Conservation (phyloP, 78 protist genomes). For the Monosiga brevicollis region DNA sequence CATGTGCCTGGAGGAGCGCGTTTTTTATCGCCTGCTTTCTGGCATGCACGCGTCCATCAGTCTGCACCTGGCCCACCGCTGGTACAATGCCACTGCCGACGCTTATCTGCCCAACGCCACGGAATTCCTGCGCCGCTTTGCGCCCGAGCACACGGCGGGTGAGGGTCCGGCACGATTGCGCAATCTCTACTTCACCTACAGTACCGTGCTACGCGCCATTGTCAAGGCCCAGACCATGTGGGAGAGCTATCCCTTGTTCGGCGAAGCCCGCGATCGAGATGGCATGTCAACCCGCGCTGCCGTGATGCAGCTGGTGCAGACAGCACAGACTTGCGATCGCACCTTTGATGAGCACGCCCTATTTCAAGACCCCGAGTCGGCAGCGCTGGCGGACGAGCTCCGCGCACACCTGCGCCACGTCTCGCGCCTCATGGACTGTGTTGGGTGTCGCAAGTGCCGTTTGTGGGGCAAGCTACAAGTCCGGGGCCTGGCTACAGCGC, state of each 20-base stretch:
- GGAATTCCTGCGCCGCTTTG: neutral
- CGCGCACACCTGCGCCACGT: neutral
- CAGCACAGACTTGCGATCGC: neutral
- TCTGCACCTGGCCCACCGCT: neutral
- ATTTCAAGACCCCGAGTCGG: neutral
- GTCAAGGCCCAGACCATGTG: neutral
- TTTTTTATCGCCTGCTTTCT: neutral
- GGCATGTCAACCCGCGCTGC: neutral
- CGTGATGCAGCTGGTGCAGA: neutral
- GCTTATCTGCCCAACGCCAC: neutral
- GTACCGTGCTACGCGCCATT: neutral
- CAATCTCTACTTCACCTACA: neutral
- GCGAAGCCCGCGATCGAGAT: neutral
- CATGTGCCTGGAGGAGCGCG: neutral
- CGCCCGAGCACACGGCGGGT: neutral
- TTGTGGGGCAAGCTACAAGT: neutral
- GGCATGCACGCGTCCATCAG: neutral
- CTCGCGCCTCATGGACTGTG: neutral
- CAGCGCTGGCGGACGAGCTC: neutral
- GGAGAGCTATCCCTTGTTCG: neutral
- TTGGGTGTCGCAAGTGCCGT: neutral
- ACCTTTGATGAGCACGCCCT: neutral
- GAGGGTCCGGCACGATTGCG: neutral
- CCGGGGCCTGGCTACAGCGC: neutral
- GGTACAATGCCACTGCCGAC: neutral